Conservation (phyloP, 306 rosid species). For the Prosopis cineraria region DNA sequence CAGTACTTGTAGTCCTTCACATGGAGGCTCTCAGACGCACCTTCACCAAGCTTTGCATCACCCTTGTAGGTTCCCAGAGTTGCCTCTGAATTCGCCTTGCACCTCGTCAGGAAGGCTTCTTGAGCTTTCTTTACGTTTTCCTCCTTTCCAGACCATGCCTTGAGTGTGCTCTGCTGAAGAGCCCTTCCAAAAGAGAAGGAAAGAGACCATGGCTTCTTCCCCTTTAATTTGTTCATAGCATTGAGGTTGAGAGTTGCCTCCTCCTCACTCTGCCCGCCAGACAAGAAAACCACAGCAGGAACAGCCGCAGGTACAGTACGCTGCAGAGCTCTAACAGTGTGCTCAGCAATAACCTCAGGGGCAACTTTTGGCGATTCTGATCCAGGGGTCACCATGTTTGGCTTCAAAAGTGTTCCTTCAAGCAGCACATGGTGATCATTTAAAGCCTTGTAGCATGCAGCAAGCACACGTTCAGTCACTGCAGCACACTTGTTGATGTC, state of each 20-base stretch:
- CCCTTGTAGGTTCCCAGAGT: constrained; percentile 27
- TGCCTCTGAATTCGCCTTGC: constrained; percentile 26
- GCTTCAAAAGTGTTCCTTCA: constrained; percentile 15
- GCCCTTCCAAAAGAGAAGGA: constrained; percentile 30
- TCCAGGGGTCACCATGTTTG: constrained; percentile 30
- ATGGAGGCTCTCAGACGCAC: constrained; percentile 22
- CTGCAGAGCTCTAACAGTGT: constrained; percentile 23
- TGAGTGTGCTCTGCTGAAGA: constrained; percentile 24
- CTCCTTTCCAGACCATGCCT: constrained; percentile 27
- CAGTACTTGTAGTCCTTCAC: constrained; percentile 28
- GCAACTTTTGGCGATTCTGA: constrained; percentile 6
- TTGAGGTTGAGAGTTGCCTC: constrained; percentile 23
- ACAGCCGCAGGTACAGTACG: constrained; percentile 15
- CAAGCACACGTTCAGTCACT: constrained; percentile 22
- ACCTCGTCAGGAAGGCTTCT: constrained; percentile 16
- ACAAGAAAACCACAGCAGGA: constrained; percentile 27
- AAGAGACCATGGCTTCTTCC: constrained; percentile 30
- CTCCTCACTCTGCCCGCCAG: constrained; percentile 30
- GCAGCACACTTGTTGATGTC: constrained; percentile 23
- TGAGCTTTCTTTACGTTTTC: constrained; percentile 22
- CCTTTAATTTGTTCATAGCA: constrained; percentile 24
- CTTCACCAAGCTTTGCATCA: constrained; percentile 20
- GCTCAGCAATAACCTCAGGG: constrained; percentile 27
- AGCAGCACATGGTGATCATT: constrained; percentile 22
- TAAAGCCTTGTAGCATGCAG: constrained; percentile 24